Evolutionary conservation across 805 yeast species (phyloP), one percentile per base, ranked within the genome.

Genomic region (Candida wancherniae): DNA sequence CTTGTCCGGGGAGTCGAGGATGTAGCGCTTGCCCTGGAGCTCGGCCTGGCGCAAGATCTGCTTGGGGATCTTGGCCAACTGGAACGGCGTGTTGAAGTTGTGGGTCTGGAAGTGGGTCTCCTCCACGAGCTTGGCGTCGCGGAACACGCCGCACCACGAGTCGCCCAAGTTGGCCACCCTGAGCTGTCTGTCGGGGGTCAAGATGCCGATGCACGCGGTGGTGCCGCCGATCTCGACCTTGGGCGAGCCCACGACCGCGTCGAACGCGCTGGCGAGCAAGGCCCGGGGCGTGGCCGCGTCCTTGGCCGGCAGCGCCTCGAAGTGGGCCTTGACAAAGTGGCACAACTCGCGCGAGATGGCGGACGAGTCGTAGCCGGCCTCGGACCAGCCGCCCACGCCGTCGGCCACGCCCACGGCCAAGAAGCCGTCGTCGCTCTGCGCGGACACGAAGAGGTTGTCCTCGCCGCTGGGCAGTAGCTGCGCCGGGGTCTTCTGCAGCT

Each of bases 381-480:
- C 92, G 1, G 84, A 74, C 97, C 97, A 90, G 3, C 97, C 97
- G 10, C 97, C 97, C 4, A 92, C 97, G 9, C 98, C 98, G 59
- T 90, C 98, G 5, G 96, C 82, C 3, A 84, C 92, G 14, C 90
- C 94, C n/a, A 78, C 68, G 4, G 81, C 73, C 0, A 80, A 40
- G 17, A 57, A 58, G 3, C 69, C 66, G 29, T 61, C 59, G 1
- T 14, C 16, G 12, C 50, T 55, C 17, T 59, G 59, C 14, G 56
- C 56, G 6, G 75, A 67, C 16, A 78, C 63, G 36, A 83, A 75
- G 45, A 68, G 77, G 50, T 80, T 83, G 50, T 84, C 94, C 50
- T 84, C 94, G 4, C 94, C 94, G 2, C 85, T 70, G 4, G 84
- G 77, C 5, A 67, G 61, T 23, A 45, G 40, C 22, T 50, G 34